phyloP scores from a whole-genome alignment of 805 yeast genomes.

The Candida ficus region DNA sequence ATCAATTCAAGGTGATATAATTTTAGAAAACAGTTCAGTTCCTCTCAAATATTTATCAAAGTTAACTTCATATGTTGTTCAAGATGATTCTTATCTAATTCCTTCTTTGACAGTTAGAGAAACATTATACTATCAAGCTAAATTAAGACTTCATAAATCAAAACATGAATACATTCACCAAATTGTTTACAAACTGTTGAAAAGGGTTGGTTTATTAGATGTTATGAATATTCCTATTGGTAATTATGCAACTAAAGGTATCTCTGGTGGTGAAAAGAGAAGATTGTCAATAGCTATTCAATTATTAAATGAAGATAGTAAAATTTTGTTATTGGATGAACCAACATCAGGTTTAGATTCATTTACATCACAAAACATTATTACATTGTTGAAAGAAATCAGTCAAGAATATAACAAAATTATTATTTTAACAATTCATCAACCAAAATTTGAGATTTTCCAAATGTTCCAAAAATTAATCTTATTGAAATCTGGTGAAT shows the following conservation, averaged over 20 bases:
- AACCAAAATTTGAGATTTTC: conserved; percentile 69
- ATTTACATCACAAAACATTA: conserved; percentile 65
- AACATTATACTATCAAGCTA: conserved; percentile 69
- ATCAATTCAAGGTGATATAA: conserved; percentile 35
- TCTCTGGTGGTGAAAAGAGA: conserved; percentile 78
- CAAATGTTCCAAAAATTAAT: conserved; percentile 68
- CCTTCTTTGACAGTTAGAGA: conserved; percentile 74
- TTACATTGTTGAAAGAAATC: conserved; percentile 52
- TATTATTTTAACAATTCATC: conserved; percentile 75
- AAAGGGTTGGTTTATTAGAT: conserved; percentile 57
- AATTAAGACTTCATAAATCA: conserved; percentile 49
- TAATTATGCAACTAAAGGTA: conserved; percentile 53
- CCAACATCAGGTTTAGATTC: conserved; percentile 89
- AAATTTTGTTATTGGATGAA: conserved; percentile 70
- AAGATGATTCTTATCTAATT: conserved; percentile 69
- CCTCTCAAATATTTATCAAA: conserved; percentile 29
- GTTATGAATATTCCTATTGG: conserved; percentile 38
- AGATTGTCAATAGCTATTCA: conserved; percentile 81
- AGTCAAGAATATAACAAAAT: conserved; percentile 56
- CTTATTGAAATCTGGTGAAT: conserved; percentile 32
- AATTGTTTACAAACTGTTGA: conserved; percentile 52
- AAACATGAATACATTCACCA: conserved; percentile 38
- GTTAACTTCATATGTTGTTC: conserved; percentile 70
- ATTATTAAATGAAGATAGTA: conserved; percentile 58
- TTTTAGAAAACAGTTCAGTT: conserved; percentile 38